phyloP scores from a whole-genome alignment of 179 eudicot genomes.

The Actinidia polygama region DNA sequence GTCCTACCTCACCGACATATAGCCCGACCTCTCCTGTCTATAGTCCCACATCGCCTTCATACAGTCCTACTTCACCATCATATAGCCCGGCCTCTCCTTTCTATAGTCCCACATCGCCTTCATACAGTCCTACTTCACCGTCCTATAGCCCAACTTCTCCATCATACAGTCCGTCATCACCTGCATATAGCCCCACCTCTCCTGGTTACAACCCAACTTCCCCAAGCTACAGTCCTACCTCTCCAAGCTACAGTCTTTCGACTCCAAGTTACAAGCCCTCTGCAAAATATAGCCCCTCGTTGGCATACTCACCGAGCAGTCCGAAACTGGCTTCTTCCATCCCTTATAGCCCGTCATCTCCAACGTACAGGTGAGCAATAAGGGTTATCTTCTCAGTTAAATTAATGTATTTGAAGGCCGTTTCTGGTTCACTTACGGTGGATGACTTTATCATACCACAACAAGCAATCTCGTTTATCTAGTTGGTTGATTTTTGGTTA shows the following conservation, averaged over 20 bases:
- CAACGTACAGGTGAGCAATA: slow-evolving; percentile 51
- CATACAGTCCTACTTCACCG: slow-evolving; percentile 87
- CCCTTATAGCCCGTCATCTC: slow-evolving; percentile 71
- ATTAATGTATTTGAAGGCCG: neutral
- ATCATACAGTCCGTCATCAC: slow-evolving; percentile 75
- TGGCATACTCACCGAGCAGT: slow-evolving; percentile 67
- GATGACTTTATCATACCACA: neutral
- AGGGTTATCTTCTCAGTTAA: neutral
- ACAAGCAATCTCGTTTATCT: neutral
- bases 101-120: slow-evolving; percentile 84
- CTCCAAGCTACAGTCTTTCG: slow-evolving; percentile 69
- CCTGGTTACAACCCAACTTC: slow-evolving; percentile 86
- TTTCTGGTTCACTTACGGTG: neutral
- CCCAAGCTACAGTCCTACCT: slow-evolving; percentile 83
- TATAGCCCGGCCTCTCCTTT: slow-evolving; percentile 86
- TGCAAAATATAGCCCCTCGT: slow-evolving; percentile 87
- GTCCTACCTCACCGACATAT: slow-evolving; percentile 87
- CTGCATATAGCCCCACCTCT: too few species aligned
- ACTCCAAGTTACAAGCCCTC: slow-evolving; percentile 81
- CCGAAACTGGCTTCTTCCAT: slow-evolving; percentile 65
- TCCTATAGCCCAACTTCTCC: slow-evolving; percentile 92
- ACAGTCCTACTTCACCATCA: slow-evolving; percentile 86
- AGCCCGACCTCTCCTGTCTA: slow-evolving; percentile 92
- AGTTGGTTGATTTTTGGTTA: neutral
- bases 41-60: slow-evolving; percentile 89